Percentiles rank a stretch among this genome's conserved stretches.
Evolutionary conservation across 768 basidiomycete genomes (phyloP).

Genomic region (Calocybe indica): DNA sequence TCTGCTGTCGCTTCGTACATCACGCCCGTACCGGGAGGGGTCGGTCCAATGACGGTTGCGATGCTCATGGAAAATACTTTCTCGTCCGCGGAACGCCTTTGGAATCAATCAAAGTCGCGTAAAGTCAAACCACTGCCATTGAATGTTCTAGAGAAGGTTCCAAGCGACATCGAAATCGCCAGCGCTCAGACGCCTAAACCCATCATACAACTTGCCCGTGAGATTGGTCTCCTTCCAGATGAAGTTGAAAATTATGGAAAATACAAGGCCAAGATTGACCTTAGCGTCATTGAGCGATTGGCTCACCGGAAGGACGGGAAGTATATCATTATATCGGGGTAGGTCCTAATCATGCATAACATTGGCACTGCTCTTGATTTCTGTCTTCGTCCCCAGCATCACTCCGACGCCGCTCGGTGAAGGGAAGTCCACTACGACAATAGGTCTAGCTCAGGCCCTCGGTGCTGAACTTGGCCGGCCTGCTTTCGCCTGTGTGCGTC

Average conservation of each 20-base stretch:
- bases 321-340: slow-evolving; percentile 95
- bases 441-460: slow-evolving; percentile 93
- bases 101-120: slow-evolving; percentile 59
- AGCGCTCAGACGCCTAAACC: slow-evolving; percentile 93
- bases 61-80: slow-evolving; percentile 96
- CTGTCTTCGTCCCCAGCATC: slow-evolving; percentile 44
- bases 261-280: slow-evolving; percentile 96
- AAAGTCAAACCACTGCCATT: slow-evolving; percentile 78
- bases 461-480: slow-evolving; percentile 91
- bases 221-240: slow-evolving; percentile 80
- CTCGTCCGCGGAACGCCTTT: slow-evolving; percentile 75
- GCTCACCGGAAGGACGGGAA: slow-evolving; percentile 86
- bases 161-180: slow-evolving; percentile 95
- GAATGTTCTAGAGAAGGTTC: slow-evolving; percentile 78
- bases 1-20: slow-evolving; percentile 77
- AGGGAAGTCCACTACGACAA: slow-evolving; percentile 97
- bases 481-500: slow-evolving; percentile 93
- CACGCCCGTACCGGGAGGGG: slow-evolving; percentile 97
- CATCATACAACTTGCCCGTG: slow-evolving; percentile 73
- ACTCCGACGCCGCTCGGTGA: slow-evolving; percentile 96
- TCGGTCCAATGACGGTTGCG: slow-evolving; percentile 99
- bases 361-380: no score
- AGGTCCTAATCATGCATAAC: slow-evolving; percentile 13
- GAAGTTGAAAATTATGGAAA: slow-evolving; percentile 94
- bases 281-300: slow-evolving; percentile 80